Percentiles rank a stretch among this genome's conserved stretches.
Evolutionary conservation across 83 land plant species (phyloP).

Genomic region (Larix sibirica): DNA sequence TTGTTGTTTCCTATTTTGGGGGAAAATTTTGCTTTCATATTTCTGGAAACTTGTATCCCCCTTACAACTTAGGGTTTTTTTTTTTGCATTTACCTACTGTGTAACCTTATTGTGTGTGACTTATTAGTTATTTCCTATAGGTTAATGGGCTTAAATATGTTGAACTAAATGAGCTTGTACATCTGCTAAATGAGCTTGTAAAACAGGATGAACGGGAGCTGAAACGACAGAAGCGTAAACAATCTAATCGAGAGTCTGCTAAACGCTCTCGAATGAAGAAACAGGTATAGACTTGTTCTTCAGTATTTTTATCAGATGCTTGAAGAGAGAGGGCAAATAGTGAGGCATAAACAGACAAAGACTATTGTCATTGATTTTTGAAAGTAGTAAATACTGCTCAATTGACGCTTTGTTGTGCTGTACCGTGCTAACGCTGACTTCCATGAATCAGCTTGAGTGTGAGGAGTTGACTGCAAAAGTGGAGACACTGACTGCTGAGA

Average conservation of each 20-base stretch:
- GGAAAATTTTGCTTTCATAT: too few relatives aligned
- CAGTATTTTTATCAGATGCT: not conserved
- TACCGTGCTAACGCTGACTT: not conserved
- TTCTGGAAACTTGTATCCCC: too few relatives aligned
- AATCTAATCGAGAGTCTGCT: slow-evolving; percentile 48
- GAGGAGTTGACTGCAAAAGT: slow-evolving; percentile 34
- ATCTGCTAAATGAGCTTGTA: not conserved
- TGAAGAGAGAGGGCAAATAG: not conserved
- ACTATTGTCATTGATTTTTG: not conserved
- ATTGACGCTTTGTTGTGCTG: not conserved
- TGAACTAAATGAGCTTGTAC: not conserved
- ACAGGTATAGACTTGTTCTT: slow-evolving; percentile 22
- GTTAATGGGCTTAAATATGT: too few relatives aligned
- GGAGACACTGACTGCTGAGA: slow-evolving; percentile 25
- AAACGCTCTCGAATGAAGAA: slow-evolving; percentile 35
- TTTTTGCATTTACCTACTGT: too few relatives aligned
- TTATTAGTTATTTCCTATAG: too few relatives aligned
- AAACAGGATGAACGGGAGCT: slow-evolving; percentile 39
- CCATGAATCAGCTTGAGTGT: slow-evolving; percentile 32
- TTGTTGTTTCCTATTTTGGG: too few relatives aligned
- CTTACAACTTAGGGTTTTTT: too few relatives aligned
- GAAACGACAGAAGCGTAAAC: slow-evolving; percentile 37
- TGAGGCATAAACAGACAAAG: not conserved
- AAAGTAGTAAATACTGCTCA: not conserved
- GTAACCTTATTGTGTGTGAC: too few relatives aligned